Evolutionary conservation across 805 yeast genomes (phyloP).

Genomic region (Candida tibetensis): DNA sequence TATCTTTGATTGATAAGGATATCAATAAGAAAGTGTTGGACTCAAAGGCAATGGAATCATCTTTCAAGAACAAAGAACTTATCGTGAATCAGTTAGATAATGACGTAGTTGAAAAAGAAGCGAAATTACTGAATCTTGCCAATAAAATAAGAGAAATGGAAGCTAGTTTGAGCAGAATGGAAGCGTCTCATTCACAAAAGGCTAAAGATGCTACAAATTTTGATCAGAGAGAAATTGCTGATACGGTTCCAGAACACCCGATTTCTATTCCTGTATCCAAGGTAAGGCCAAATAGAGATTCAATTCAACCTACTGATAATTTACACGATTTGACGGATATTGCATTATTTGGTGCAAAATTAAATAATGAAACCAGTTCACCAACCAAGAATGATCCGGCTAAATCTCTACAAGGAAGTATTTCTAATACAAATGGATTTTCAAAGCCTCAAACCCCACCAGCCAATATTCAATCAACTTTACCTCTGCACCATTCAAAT

Average conservation of each 20-base stretch:
- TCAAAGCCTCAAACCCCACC: too few relatives aligned
- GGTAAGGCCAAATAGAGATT: conserved; percentile 2
- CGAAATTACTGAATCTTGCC: conserved; percentile 3
- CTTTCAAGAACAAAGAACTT: conserved; percentile 19
- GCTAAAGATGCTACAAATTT: not conserved
- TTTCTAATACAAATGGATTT: too few relatives aligned
- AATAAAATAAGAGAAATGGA: conserved; percentile 14
- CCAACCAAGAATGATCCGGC: not conserved
- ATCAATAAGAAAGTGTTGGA: conserved; percentile 16
- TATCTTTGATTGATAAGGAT: conserved; percentile 20
- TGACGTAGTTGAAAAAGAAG: conserved; percentile 20
- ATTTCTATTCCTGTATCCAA: conserved; percentile 3
- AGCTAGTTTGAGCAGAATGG: conserved; percentile 10
- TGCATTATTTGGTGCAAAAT: conserved; percentile 35
- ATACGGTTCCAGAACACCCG: not conserved
- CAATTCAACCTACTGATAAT: conserved; percentile 13
- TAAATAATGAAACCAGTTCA: conserved; percentile 26
- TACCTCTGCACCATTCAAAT: too few relatives aligned
- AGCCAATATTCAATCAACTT: conserved; percentile 4
- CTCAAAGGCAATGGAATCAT: conserved; percentile 15
- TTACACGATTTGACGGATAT: conserved; percentile 37
- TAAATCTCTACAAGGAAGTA: too few relatives aligned
- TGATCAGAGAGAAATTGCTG: not conserved
- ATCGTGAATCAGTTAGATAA: conserved; percentile 21
- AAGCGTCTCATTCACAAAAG: not conserved